Evolutionary conservation across 2,329 filamentous ascomycete genomes (phyloP), one percentile per base, ranked within the genome.

Genomic region (Parafenestella ontariensis): DNA sequence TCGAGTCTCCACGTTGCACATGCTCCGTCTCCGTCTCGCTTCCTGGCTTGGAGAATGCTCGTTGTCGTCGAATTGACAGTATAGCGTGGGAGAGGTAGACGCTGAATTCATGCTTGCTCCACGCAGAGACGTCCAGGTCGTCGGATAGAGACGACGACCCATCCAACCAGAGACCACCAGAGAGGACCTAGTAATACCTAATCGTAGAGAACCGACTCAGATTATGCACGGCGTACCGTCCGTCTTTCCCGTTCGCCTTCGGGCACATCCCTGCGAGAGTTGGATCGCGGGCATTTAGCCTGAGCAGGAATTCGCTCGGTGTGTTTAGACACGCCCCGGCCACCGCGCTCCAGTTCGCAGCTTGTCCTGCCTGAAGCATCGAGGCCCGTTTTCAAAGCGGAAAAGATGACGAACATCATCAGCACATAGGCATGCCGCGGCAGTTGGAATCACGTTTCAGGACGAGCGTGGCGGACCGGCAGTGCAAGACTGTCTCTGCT

Each of bases 1-100:
- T 73, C 69, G 68, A 73, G 71, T 69, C 67, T 73, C 72, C 71
- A 74, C 71, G 71, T 75, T 66, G 72, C 72, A 74, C 70, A 59
- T 54, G 59, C 62, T 61, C 52, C 57, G 62, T 46, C 48, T 40
- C 47, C 53, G 49, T 52, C 59, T 65, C 60, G 64, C 63, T 65
- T 64, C 58, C 49, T 54, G 52, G 42, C 42, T 50, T 54, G 50
- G 49, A 56, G 46, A 34, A 26, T 36, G 46, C 21, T 58, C 39
- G 29, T 48, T 42, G 52, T 55, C 57, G 60, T 56, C 42, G 61
- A 55, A 55, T 50, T 54, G 54, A 51, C 37, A 51, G 56, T 37
- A 56, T 66, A 44, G 58, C 54, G 55, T 55, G 62, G 55, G 46
- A 24, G 49, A 42, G 33, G 54, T 62, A 52, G 55, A 62, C 34